Conservation (phyloP, 495 filamentous ascomycete genomes). For the Penicillium macrosclerotiorum region DNA sequence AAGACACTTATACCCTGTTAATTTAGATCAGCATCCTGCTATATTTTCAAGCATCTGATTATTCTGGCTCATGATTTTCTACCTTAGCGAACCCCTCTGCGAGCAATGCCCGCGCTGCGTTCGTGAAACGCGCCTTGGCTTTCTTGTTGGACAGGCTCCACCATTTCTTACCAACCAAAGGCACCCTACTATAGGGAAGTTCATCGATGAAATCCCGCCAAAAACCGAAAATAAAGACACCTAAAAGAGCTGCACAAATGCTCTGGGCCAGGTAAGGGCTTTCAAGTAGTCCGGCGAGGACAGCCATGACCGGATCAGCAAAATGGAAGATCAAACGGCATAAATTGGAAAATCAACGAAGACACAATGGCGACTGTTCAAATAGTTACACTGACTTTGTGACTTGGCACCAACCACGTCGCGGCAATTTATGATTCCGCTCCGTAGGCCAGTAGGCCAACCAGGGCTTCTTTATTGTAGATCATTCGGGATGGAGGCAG, state of each 20-base stretch:
- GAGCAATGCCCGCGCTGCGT: slow-evolving; percentile 24
- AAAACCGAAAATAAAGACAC: slow-evolving; percentile 22
- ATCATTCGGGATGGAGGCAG: neutral
- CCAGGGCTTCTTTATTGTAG: no score
- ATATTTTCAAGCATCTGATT: neutral
- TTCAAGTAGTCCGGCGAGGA: slow-evolving; percentile 24
- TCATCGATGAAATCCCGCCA: slow-evolving; percentile 29
- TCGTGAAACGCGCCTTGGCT: slow-evolving; percentile 25
- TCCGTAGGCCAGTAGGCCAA: no score
- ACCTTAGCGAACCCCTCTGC: slow-evolving; percentile 32
- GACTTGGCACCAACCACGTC: no score
- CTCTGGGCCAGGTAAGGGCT: slow-evolving; percentile 22
- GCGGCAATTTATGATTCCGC: no score
- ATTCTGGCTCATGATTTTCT: no score
- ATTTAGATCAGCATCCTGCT: neutral
- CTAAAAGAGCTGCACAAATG: slow-evolving; percentile 17
- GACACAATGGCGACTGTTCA: no score
- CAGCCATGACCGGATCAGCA: slow-evolving; percentile 16
- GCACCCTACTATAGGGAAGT: slow-evolving; percentile 27
- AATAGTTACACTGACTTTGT: no score
- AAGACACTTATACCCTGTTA: slow-evolving; percentile 33
- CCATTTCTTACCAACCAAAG: slow-evolving; percentile 28
- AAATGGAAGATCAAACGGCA: neutral
- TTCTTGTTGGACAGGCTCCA: slow-evolving; percentile 33
- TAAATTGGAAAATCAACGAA: neutral